Percentiles rank a stretch among this genome's conserved stretches.
Conservation (phyloP, 768 basidiomycete species). For the Russula compacta region DNA sequence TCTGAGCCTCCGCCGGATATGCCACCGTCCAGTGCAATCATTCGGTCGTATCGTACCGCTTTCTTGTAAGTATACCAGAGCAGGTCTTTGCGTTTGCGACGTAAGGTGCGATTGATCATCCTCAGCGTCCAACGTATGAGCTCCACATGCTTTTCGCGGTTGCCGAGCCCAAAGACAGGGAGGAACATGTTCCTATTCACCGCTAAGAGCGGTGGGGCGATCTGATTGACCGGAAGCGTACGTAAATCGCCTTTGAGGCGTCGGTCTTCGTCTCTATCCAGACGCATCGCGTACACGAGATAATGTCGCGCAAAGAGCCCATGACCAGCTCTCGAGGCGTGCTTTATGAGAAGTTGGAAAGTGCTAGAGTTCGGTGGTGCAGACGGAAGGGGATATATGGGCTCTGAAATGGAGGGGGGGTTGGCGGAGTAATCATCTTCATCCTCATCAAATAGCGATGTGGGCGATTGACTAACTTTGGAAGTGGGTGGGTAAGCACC, state of each 20-base stretch:
- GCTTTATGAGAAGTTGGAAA: conserved; percentile 51
- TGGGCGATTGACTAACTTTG: conserved; percentile 36
- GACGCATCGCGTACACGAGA: conserved; percentile 40
- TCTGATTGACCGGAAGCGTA: conserved; percentile 25
- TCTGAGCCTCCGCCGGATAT: neutral
- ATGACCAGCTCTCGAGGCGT: conserved; percentile 42
- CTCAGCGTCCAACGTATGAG: conserved; percentile 51
- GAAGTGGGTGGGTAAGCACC: conserved; percentile 64
- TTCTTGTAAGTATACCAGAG: conserved; percentile 32
- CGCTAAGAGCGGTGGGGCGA: conserved; percentile 43
- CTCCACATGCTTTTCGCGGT: conserved; percentile 47
- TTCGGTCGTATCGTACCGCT: neutral
- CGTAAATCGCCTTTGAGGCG: conserved; percentile 30
- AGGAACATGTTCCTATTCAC: conserved; percentile 49
- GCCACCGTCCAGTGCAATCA: neutral
- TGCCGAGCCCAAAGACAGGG: conserved; percentile 48
- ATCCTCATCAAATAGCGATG: conserved; percentile 52
- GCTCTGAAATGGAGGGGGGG: conserved; percentile 30
- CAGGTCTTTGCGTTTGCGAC: conserved; percentile 42
- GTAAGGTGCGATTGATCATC: conserved; percentile 38
- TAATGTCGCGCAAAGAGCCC: conserved; percentile 58
- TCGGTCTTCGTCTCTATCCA: conserved; percentile 33
- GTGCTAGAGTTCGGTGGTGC: conserved; percentile 60
- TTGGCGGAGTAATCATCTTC: conserved; percentile 52
- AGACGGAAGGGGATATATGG: conserved; percentile 31